phyloP scores from a whole-genome alignment of 2,329 filamentous ascomycete species.

The Proliferodiscus dingleyae region DNA sequence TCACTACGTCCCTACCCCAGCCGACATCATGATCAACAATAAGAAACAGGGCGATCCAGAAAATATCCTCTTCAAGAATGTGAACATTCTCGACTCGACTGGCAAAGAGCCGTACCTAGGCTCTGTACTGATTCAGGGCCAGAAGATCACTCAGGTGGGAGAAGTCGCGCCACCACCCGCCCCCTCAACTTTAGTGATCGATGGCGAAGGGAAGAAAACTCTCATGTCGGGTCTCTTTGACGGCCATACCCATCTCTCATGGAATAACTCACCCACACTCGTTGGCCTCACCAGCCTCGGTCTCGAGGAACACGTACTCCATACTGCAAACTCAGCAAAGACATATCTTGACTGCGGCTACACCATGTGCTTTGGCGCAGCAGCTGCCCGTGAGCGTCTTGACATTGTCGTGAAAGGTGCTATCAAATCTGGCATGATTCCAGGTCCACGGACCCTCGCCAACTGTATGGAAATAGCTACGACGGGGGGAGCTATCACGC shows the following conservation, averaged over 20 bases:
- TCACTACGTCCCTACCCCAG: too few species aligned
- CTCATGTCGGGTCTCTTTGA: slow-evolving; percentile 47
- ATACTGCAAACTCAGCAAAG: slow-evolving; percentile 39
- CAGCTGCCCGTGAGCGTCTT: slow-evolving; percentile 20
- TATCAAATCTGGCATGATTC: slow-evolving; percentile 44
- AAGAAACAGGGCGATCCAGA: too few species aligned
- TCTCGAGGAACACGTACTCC: slow-evolving; percentile 43
- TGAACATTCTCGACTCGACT: slow-evolving; percentile 32
- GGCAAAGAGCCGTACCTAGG: slow-evolving; percentile 28
- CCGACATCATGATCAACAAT: too few species aligned
- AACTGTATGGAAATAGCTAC: slow-evolving; percentile 46
- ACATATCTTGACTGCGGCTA: slow-evolving; percentile 45
- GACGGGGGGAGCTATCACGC: slow-evolving; percentile 40
- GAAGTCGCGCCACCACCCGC: slow-evolving; percentile 24
- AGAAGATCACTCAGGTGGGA: slow-evolving; percentile 27
- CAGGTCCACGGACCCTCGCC: slow-evolving; percentile 43
- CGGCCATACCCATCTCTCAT: slow-evolving; percentile 44
- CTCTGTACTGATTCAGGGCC: slow-evolving; percentile 30
- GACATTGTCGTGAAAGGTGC: slow-evolving; percentile 44
- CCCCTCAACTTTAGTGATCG: slow-evolving; percentile 16
- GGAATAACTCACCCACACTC: slow-evolving; percentile 43
- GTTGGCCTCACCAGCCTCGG: slow-evolving; percentile 37
- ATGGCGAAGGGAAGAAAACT: slow-evolving; percentile 33
- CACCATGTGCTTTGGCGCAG: slow-evolving; percentile 37
- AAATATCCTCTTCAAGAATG: slow-evolving; percentile 30